Evolutionary conservation across 768 basidiomycete genomes (phyloP), one percentile per base, ranked within the genome.

Genomic region (Myochromella boudieri): DNA sequence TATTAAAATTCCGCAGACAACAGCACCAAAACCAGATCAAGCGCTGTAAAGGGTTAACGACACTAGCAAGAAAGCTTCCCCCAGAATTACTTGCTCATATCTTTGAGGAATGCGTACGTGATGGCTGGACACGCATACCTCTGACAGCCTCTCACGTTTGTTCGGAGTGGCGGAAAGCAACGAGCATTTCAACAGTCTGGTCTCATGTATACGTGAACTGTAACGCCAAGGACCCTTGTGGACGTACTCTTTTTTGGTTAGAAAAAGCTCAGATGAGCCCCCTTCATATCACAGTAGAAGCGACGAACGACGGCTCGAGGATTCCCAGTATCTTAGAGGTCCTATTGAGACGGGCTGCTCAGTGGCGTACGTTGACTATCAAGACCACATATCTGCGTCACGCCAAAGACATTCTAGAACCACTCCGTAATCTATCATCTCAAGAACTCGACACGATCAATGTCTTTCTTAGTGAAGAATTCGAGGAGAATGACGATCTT

Each of bases 111-210:
- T 80, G 78, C 59, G 70, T 74, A 3, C 62, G 61, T 17, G 68
- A 70, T 37, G 75, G 77, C 10, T 82, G 78, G 76, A 74, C 74
- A 21, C 69, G 72, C 21, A 78, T 75, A 15, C 82, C 82, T 15
- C 57, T 84, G 11, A 67, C 74, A 25, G 72, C 71, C 32, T 83
- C 81, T 8, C 77, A 81, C 37, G 80, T 84, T 32, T 85, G 81
- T 55, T 69, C 74, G 3, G 65, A 72, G 41, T 85, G 83, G 83
- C 71, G 81, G 45, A 71, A 67, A 52, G 81, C 80, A 1, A 68
- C 78, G 12, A 61, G 60, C 31, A 65, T 68, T 28, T 79, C 81
- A n/a, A 64, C 69, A 17, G 70, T 81, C 18, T 85, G 82, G 83
- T 79, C 80, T 3, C 67, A 74, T 56, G 55, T 84, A 44, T 76